phyloP scores from a whole-genome alignment of 805 yeast species.

The Kodamaea kaohsiungensis region DNA sequence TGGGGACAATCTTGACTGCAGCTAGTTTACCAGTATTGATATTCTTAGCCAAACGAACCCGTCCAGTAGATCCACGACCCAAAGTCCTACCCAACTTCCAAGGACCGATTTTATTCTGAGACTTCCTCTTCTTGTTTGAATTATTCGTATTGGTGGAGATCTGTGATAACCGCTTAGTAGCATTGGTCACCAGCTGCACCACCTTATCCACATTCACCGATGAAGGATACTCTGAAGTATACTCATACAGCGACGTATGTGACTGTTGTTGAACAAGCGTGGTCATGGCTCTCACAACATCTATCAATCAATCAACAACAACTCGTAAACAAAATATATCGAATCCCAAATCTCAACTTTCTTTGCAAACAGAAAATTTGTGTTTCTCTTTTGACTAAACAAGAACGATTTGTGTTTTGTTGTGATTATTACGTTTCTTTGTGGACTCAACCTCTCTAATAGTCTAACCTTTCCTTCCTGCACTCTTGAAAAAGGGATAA shows the following conservation, averaged over 20 bases:
- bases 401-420: neutral
- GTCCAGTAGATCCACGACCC: constrained; percentile 96
- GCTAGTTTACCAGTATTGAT: constrained; percentile 83
- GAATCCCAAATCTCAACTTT: neutral
- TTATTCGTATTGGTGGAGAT: constrained; percentile 44
- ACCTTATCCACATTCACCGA: constrained; percentile 36
- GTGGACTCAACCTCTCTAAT: neutral
- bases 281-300: constrained; percentile 17
- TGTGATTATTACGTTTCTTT: neutral
- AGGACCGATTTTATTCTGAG: constrained; percentile 77
- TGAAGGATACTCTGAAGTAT: constrained; percentile 16
- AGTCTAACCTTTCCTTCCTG: neutral
- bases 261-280: constrained; percentile 26
- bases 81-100: constrained; percentile 95
- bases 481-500: constrained; percentile 2
- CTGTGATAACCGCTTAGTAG: constrained; percentile 52
- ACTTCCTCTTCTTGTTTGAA: constrained; percentile 43
- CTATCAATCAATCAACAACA: neutral
- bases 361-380: too few species aligned
- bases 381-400: too few species aligned
- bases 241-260: constrained; percentile 19
- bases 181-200: constrained; percentile 47
- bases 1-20: constrained; percentile 95
- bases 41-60: constrained; percentile 91
- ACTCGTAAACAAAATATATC: neutral